Evolutionary conservation across 371 early-diverging fungal species (phyloP).

Genomic region (Haplosporangium sp.): DNA sequence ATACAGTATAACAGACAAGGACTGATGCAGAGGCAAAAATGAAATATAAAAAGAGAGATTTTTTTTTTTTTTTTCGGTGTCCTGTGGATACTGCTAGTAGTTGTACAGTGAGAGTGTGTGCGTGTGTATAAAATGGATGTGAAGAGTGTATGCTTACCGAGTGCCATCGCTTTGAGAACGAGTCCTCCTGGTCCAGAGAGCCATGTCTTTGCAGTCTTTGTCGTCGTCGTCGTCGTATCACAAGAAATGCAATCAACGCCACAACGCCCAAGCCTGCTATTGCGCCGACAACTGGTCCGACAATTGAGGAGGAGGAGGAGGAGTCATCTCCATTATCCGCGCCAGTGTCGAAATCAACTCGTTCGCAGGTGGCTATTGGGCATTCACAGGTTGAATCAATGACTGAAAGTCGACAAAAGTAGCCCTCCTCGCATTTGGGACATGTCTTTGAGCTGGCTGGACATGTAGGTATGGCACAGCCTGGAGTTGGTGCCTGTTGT

Average conservation of each 20-base stretch:
- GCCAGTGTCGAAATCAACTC: constrained; percentile 27
- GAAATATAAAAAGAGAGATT: background rate
- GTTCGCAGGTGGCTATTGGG: constrained; percentile 30
- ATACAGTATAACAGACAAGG: background rate
- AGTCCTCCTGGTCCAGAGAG: constrained; percentile 31
- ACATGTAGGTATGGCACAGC: constrained; percentile 12
- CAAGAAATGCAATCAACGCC: constrained; percentile 20
- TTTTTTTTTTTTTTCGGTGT: too few relatives aligned
- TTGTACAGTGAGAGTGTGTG: too few relatives aligned
- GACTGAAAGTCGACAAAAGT: constrained; percentile 17
- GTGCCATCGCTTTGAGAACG: constrained; percentile 35
- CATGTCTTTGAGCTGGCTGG: constrained; percentile 3
- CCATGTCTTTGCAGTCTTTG: constrained; percentile 4
- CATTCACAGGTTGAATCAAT: constrained; percentile 20
- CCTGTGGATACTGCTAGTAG: too few relatives aligned
- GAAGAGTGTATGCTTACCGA: constrained; percentile 21
- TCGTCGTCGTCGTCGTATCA: constrained; percentile 27
- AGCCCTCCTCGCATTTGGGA: constrained; percentile 14
- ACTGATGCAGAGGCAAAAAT: background rate
- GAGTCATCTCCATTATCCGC: constrained; percentile 15
- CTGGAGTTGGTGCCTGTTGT: constrained; percentile 1
- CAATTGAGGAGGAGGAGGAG: constrained; percentile 1
- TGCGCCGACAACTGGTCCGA: constrained; percentile 42
- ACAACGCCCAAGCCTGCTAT: constrained; percentile 27
- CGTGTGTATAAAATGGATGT: background rate